Conservation (phyloP, 768 basidiomycete genomes). For the Mrakia frigida region DNA sequence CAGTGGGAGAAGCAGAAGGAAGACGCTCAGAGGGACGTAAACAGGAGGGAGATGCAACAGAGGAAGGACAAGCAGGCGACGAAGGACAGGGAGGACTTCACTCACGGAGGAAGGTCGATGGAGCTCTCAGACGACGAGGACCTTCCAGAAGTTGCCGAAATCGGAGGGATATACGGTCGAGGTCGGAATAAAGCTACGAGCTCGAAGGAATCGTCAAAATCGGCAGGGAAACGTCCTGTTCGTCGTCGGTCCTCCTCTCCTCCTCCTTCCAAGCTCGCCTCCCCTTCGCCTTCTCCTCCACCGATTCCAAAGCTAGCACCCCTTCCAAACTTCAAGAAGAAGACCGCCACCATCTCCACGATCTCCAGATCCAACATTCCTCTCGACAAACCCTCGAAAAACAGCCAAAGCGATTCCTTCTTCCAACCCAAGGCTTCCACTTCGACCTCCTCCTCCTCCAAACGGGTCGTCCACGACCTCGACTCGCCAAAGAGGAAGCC, state of each 20-base stretch:
- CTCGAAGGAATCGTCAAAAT: too few species aligned
- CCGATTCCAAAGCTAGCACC: not conserved
- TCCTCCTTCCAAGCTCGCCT: not conserved
- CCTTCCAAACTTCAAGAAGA: slow-evolving; percentile 5
- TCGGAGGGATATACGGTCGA: not conserved
- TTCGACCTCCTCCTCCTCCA: not conserved
- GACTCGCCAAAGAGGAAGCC: not conserved
- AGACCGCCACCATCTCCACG: not conserved
- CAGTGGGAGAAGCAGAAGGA: not conserved
- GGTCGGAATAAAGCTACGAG: too few species aligned
- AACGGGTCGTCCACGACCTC: too few species aligned
- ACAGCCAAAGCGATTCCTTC: too few species aligned
- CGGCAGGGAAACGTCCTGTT: not conserved
- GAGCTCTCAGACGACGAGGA: not conserved
- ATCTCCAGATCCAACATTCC: not conserved
- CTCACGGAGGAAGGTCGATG: not conserved
- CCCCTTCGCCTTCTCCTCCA: not conserved
- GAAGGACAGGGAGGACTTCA: not conserved
- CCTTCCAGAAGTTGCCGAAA: not conserved
- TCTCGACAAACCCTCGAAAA: not conserved
- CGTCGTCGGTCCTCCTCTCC: not conserved
- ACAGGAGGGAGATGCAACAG: not conserved
- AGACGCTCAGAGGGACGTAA: not conserved
- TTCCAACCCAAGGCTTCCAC: not conserved
- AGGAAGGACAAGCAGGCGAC: not conserved